Evolutionary conservation across 139 green algal species (phyloP).

Genomic region (Closterium sp.): DNA sequence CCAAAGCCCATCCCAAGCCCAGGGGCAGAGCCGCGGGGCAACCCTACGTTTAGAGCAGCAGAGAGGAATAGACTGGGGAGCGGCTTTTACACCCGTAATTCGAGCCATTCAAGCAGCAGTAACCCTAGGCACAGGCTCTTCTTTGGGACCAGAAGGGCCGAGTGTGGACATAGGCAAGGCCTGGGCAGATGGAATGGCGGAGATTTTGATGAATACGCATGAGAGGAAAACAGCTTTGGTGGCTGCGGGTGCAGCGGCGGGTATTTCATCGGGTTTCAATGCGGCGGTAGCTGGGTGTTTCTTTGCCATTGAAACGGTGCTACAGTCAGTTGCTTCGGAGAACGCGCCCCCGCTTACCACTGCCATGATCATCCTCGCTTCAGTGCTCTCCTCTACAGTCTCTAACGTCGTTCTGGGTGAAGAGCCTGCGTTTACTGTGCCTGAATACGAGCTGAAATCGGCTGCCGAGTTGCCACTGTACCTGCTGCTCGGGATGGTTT

Average conservation of each 20-base stretch:
- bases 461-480: conserved; percentile 73
- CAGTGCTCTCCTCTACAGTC: conserved; percentile 57
- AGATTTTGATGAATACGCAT: conserved; percentile 41
- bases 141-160: conserved; percentile 87
- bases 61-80: conserved; percentile 31
- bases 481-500: conserved; percentile 70
- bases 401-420: conserved; percentile 68
- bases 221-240: conserved; percentile 69
- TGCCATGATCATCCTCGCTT: conserved; percentile 51
- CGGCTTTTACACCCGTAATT: conserved; percentile 37
- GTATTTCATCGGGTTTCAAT: conserved; percentile 82
- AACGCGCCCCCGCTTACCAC: conserved; percentile 34
- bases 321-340: conserved; percentile 54
- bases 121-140: conserved; percentile 76
- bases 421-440: conserved; percentile 70
- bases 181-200: conserved; percentile 48
- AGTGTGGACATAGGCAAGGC: conserved; percentile 86
- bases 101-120: conserved; percentile 66
- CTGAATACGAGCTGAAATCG: conserved; percentile 64
- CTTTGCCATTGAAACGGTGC: conserved; percentile 82
- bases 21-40: background rate
- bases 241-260: conserved; percentile 81
- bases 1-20: background rate
- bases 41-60: background rate
- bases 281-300: conserved; percentile 88